Base-by-base conservation (phyloP, 176 grass and related monocot species). In the Dactylis glomerata region DNA sequence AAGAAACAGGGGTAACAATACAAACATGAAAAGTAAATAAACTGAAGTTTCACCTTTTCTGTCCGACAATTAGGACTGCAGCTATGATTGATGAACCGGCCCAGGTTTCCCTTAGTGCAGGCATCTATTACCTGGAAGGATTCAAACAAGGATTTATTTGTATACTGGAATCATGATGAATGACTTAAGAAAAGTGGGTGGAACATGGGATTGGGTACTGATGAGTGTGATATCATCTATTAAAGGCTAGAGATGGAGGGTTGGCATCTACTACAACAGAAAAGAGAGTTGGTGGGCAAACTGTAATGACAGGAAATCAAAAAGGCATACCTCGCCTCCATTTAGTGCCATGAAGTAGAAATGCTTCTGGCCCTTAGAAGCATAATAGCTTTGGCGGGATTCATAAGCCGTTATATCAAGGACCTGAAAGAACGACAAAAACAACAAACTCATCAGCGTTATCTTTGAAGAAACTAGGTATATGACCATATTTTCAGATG, bases 331-430 rank as follows among this genome's bases (percentile, higher is more conserved):
- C 93, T 99, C 97, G 64, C 97, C 97, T 68, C 97, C 97, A 91
- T 99, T 92, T 76, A 99, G 80, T 42, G 97, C 85, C 97, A 99
- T 99, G 88, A 99, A 99, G 76, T 99, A 99, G 84, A 99, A 99
- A 94, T 99, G 97, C 74, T 94, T 99, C 92, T 94, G 93, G 62
- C 90, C 88, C 89, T 89, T 96, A 67, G 88, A 94, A 68, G 93
- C 97, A 77, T 99, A 99, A 80, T 92, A 82, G 72, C 78, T 91
- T 90, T 99, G 97, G 23, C 97, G 87, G 52, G 90, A 83, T 86
- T 96, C 93, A 77, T 99, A 96, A 67, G 93, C 81, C 23, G 36
- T 34, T 89, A 99, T 88, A 90, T 96, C 93, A 91, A 99, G 93
- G 10, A 96, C 97, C 97, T 99, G 55, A 73, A 27, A 52, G 50